Conservation (phyloP, 1,139 yeast genomes). For the Sugiyamaella grinbergsii region DNA sequence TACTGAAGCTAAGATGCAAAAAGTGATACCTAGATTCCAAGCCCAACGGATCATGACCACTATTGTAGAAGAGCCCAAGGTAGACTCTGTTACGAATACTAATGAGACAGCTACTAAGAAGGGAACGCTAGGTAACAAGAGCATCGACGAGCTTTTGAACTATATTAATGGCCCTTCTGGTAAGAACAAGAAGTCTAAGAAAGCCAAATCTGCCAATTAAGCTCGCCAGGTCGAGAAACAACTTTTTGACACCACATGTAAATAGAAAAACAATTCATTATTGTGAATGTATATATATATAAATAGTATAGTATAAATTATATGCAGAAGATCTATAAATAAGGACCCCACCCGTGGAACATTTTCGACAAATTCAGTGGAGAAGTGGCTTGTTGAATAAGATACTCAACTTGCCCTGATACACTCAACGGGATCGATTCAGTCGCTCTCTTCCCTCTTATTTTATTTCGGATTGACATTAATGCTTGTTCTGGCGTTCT, state of each 20-base stretch:
- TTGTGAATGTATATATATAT: constrained; percentile 5
- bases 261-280: constrained; percentile 1
- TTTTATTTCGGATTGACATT: constrained; percentile 71
- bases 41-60: constrained; percentile 4
- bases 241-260: constrained; percentile 4
- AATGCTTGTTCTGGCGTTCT: constrained; percentile 66
- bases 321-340: constrained; percentile 45
- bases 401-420: constrained; percentile 87
- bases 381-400: constrained; percentile 82
- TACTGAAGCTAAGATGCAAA: constrained; percentile 32
- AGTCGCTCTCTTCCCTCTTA: constrained; percentile 79
- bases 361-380: constrained; percentile 71
- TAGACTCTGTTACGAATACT: neutral
- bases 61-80: neutral
- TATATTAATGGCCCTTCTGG: constrained; percentile 40
- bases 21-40: constrained; percentile 19
- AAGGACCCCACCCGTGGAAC: constrained; percentile 97
- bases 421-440: constrained; percentile 88
- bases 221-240: too few relatives aligned
- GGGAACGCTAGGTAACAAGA: constrained; percentile 33
- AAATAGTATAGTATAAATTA: constrained; percentile 2
- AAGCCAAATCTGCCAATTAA: constrained; percentile 6
- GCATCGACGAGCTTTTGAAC: constrained; percentile 41
- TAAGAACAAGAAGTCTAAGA: constrained; percentile 26
- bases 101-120: constrained; percentile 17